Evolutionary conservation across 495 filamentous ascomycete genomes (phyloP), one percentile per base, ranked within the genome.

Genomic region (Cairneyella variabilis): DNA sequence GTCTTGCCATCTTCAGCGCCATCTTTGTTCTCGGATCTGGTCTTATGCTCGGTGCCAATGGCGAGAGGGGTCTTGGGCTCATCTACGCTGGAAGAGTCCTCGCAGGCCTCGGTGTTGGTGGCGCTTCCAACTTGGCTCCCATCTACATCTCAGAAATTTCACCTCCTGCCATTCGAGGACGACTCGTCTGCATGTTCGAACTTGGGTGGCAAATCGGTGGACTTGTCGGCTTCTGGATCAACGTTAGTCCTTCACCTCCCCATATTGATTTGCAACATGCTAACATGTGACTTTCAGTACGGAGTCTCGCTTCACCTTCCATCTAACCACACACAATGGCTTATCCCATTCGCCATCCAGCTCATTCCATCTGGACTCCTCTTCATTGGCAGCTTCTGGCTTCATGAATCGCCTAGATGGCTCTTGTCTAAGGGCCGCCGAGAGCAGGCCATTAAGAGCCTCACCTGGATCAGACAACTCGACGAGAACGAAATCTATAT

Each of bases 121-220:
- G 71, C 22, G 62, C 62, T 16, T 73, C 68, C 23, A 78, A 74
- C 57, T 63, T 80, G 56, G 69, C 75, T 11, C 78, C 78, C 12
- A 80, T 82, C 59, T 80, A 82, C 61, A 82, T 82, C 56, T 71
- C 74, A 14, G 78, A 81, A 59, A 65, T 80, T n/a, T 62, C 76
- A 2, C 78, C 77, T 0, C 78, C 78, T 0, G 75, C 78, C 10
- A 68, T 82, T 51, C 65, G 78, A 32, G 78, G 78, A 11, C 67
- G 75, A 22, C 69, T 81, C 8, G 76, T 79, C 50, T 84, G 85
- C 61, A 74, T 89, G 32, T 90, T 86, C 60, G 84, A 89, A 66
- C 68, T 88, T 28, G 82, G 83, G 11, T 88, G 84, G 80, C 85
- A 89, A 65, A 74, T 85, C 59, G 85, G 84, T 47, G 84, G 84